Percentiles rank a stretch among this genome's conserved stretches.
phyloP scores from a whole-genome alignment of 2,329 filamentous ascomycete species.

The Fusarium lateritium region DNA sequence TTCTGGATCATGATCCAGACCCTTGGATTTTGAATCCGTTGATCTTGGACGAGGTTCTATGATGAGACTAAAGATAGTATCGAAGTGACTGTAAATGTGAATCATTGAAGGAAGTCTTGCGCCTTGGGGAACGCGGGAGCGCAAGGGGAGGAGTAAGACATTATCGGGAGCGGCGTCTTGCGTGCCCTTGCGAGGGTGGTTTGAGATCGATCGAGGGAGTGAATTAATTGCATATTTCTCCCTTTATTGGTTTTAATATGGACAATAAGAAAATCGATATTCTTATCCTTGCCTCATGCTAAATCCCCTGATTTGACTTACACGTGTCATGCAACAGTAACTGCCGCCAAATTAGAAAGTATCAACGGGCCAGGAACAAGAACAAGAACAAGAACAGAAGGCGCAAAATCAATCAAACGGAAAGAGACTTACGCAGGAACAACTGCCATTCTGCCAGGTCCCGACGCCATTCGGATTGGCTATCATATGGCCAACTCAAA shows the following conservation, averaged over 20 bases:
- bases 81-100: constrained; percentile 1
- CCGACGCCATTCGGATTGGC: constrained; percentile 2
- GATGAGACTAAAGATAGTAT: background rate
- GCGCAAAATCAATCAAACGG: constrained; percentile 13
- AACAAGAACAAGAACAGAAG: constrained; percentile 9
- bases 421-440: constrained; percentile 43
- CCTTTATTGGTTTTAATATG: constrained; percentile 4
- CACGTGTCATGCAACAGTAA: background rate
- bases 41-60: background rate
- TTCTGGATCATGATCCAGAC: constrained; percentile 25
- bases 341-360: background rate
- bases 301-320: background rate
- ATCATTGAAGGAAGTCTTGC: constrained; percentile 20
- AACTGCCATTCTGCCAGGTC: constrained; percentile 7
- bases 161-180: constrained; percentile 23
- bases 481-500: constrained; percentile 1
- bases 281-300: background rate
- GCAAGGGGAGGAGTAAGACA: constrained; percentile 32
- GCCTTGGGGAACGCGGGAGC: constrained; percentile 15
- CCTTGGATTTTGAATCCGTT: background rate
- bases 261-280: background rate
- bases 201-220: constrained; percentile 1
- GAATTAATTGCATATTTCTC: constrained; percentile 3
- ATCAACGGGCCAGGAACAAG: constrained; percentile 2
- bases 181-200: background rate